Base-by-base conservation (phyloP, 164 flowering plant species). In the Cinnamomum chago region DNA sequence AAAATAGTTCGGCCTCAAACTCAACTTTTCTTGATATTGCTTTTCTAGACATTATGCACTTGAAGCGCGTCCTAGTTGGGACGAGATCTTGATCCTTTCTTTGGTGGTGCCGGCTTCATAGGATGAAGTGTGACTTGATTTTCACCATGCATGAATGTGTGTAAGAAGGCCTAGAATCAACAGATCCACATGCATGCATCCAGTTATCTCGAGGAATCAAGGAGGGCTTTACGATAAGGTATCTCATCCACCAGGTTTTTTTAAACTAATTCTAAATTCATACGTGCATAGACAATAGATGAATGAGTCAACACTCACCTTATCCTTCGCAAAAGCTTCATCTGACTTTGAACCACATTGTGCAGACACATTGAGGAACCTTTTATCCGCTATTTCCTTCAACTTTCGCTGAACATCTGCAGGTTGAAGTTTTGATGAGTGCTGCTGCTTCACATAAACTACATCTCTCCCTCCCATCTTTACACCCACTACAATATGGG, bases 401-500 rank as follows among this genome's bases (percentile, higher is more conserved):
- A 95, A 77, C 80, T 82, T 86, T 80, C 88, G 86, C 79, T 92
- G 97, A 73, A 95, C 86, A 73, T 93, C 99, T 83, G 88, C 87
- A 65, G 97, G 90, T 79, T 87, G 93, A 79, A 95, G 94, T 72
- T 82, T 74, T 30, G 99, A 92, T 5, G 94, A 87, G 81, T 92
- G 97, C 76, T 85, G 91, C 79, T 95, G 99, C 80, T 88, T 93
- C 79, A 90, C 50, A 86, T 89, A 93, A 73, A 95, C 85, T 24
- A 93, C 90, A 85, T 95, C 99, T 79, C 92, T 94, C 33, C 99
- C 99, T 24, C 99, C 99, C 95, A 93, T 92, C 81, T 92, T 92
- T 70, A 95, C 80, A 69, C 99, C 93, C 77, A 92, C 96, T 77
- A 95, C 84, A 73, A 93, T 78, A 84, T 95, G 99, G 67, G 99